Evolutionary conservation across 2,329 filamentous ascomycete species (phyloP).

Genomic region (Talaromyces sp.): DNA sequence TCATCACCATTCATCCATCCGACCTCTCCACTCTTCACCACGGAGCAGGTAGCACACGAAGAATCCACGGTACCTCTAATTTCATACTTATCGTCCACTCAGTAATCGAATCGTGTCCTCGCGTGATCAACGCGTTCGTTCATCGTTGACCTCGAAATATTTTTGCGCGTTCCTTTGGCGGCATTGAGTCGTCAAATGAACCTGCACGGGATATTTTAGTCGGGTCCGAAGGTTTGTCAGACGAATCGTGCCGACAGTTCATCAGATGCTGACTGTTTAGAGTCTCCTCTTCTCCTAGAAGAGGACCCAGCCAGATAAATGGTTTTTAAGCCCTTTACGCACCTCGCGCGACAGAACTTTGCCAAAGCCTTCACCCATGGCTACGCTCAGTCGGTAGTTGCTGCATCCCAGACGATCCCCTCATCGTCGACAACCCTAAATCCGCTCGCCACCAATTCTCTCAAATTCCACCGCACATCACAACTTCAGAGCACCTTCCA

Average conservation of each 20-base stretch:
- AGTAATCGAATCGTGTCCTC: neutral
- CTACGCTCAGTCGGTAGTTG: constrained; percentile 96
- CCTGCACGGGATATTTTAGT: constrained; percentile 70
- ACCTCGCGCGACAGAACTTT: constrained; percentile 95
- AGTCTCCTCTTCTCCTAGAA: constrained; percentile 61
- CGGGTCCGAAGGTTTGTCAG: constrained; percentile 61
- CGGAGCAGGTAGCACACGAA: neutral
- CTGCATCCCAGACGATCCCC: constrained; percentile 80
- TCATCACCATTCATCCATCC: neutral
- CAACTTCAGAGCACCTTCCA: constrained; percentile 78
- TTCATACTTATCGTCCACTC: neutral
- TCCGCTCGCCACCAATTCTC: constrained; percentile 49
- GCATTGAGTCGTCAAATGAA: constrained; percentile 92
- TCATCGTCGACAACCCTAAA: constrained; percentile 50
- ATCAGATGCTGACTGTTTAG: constrained; percentile 26
- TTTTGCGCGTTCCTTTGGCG: constrained; percentile 60
- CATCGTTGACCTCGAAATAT: constrained; percentile 7
- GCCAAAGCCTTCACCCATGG: constrained; percentile 96
- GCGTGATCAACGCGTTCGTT: constrained; percentile 3
- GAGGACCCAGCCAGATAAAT: constrained; percentile 79
- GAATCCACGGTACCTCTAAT: neutral
- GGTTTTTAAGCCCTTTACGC: constrained; percentile 66
- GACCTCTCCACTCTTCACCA: constrained; percentile 12
- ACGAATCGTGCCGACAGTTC: neutral
- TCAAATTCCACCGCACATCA: constrained; percentile 52